Evolutionary conservation across 2,329 filamentous ascomycete genomes (phyloP).

Genomic region (Kalaharituber pfeilii): DNA sequence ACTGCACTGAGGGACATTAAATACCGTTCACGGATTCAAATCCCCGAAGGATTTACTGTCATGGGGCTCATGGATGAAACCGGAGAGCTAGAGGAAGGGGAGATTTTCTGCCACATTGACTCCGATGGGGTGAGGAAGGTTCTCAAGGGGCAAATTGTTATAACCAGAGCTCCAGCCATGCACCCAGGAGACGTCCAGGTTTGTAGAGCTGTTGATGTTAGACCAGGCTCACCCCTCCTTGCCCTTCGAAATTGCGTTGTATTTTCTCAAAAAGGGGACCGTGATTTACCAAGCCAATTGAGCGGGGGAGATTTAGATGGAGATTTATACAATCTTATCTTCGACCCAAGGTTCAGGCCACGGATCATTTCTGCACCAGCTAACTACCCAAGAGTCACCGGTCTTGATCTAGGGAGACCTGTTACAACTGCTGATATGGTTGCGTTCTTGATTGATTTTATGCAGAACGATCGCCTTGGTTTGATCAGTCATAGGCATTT

Average conservation of each 20-base stretch:
- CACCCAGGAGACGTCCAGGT: constrained; percentile 67
- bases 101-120: constrained; percentile 50
- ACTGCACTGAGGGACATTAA: constrained; percentile 56
- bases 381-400: constrained; percentile 45
- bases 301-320: constrained; percentile 73
- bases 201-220: constrained; percentile 42
- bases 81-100: constrained; percentile 43
- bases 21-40: constrained; percentile 57
- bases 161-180: constrained; percentile 65
- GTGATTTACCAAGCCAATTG: constrained; percentile 62
- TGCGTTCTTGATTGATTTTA: constrained; percentile 64
- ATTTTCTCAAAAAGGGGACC: constrained; percentile 52
- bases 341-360: constrained; percentile 40
- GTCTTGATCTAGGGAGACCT: constrained; percentile 41
- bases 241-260: constrained; percentile 55
- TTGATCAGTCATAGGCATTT: constrained; percentile 48
- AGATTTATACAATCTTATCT: constrained; percentile 66
- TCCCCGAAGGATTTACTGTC: constrained; percentile 53
- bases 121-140: constrained; percentile 25
- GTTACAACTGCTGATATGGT: constrained; percentile 52
- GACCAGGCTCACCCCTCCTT: constrained; percentile 43
- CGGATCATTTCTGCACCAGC: constrained; percentile 38
- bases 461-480: constrained; percentile 48
- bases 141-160: constrained; percentile 34
- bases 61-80: constrained; percentile 79